phyloP scores from a whole-genome alignment of 768 basidiomycete genomes.

The Rhodosporidiobolus sp. region DNA sequence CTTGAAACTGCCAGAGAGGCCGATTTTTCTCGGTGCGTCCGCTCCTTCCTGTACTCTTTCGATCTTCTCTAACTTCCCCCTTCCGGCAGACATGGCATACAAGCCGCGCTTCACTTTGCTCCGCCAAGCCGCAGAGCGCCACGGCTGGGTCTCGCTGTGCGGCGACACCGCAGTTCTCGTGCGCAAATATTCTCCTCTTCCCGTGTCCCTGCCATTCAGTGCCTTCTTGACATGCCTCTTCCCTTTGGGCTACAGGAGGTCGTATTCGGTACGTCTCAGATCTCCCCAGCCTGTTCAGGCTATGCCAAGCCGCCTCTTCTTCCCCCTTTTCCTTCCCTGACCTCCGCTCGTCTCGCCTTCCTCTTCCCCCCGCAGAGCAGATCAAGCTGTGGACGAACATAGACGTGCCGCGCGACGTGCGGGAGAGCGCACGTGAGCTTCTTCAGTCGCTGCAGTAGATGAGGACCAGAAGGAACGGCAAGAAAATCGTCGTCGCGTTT shows the following conservation, averaged over 20 bases:
- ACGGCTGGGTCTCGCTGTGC: background rate
- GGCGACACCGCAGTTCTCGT: background rate
- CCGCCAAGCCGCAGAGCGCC: background rate
- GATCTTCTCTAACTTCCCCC: background rate
- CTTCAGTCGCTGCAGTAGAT: background rate
- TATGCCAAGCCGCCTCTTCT: background rate
- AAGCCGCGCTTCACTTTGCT: background rate
- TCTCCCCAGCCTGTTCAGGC: no score
- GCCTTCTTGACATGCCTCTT: no score
- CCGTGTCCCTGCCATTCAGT: background rate
- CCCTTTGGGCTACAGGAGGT: background rate
- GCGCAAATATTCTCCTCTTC: background rate
- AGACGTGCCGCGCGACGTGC: background rate
- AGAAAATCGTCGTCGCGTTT: background rate
- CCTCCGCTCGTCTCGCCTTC: background rate
- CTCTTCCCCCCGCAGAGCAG: background rate
- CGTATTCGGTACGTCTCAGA: background rate
- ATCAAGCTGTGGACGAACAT: background rate
- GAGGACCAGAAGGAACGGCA: no score
- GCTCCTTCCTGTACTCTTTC: fast-evolving
- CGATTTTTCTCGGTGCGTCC: conserved; percentile 6
- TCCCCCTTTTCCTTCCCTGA: no score
- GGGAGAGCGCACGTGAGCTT: background rate
- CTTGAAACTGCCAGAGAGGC: background rate
- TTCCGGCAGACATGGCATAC: conserved; percentile 3